phyloP scores from a whole-genome alignment of 1,139 yeast genomes.

The Nakaseomyces bracarensis region DNA sequence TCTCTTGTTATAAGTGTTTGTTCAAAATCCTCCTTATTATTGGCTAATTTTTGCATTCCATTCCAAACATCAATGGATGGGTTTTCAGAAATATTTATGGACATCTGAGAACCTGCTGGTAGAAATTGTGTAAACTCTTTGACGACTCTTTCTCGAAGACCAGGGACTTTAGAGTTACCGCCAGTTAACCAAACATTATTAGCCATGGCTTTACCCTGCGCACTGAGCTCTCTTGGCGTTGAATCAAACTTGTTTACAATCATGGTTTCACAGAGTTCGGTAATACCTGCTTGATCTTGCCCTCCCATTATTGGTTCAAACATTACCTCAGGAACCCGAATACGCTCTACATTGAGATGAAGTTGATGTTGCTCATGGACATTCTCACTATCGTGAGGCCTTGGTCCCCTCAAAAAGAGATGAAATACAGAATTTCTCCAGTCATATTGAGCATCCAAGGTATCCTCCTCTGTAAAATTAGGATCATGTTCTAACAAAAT shows the following conservation, averaged over 20 bases:
- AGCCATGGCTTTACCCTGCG: constrained; percentile 32
- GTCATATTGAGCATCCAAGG: constrained; percentile 73
- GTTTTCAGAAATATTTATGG: constrained; percentile 55
- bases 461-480: constrained; percentile 74
- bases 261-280: constrained; percentile 66
- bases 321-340: constrained; percentile 82
- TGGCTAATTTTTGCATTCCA: constrained; percentile 84
- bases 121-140: constrained; percentile 61
- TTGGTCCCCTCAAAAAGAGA: constrained; percentile 81
- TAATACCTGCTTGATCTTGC: constrained; percentile 85
- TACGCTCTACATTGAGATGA: constrained; percentile 82
- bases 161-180: constrained; percentile 63
- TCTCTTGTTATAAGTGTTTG: constrained; percentile 49
- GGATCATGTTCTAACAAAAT: constrained; percentile 77
- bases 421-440: constrained; percentile 79
- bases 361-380: constrained; percentile 75
- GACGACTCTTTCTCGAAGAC: constrained; percentile 55
- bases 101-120: constrained; percentile 59
- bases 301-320: constrained; percentile 97
- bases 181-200: constrained; percentile 77
- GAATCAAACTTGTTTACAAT: constrained; percentile 56
- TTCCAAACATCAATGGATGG: constrained; percentile 82
- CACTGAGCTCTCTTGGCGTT: constrained; percentile 36
- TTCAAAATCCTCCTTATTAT: constrained; percentile 38
- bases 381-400: constrained; percentile 57